These are phyloP conservation scores for Sesbania bispinosa DNA, from an alignment of 306 rosid species.

Conservation along the genomic window DNA sequence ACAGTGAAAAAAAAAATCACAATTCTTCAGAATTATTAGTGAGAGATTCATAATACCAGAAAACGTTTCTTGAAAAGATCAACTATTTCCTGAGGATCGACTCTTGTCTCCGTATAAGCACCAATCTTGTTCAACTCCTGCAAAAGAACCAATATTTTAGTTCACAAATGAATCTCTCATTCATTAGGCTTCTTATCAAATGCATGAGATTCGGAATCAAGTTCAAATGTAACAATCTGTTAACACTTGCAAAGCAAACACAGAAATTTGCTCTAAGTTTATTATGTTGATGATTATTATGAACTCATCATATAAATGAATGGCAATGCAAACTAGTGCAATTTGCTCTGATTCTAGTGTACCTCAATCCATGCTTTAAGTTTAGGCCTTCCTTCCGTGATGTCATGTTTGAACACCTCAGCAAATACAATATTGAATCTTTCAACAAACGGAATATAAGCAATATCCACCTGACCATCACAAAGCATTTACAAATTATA, in stretches of 20 bases:
- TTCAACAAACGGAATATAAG: constrained; percentile 65
- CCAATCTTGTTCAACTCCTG: constrained; percentile 73
- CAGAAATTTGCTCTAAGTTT: neutral
- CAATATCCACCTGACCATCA: constrained; percentile 72
- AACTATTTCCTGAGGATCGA: constrained; percentile 45
- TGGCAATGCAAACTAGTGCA: too few relatives aligned
- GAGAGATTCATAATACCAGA: constrained; percentile 38
- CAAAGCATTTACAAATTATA: constrained; percentile 8
- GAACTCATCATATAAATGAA: too few relatives aligned
- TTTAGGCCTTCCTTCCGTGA: constrained; percentile 73
- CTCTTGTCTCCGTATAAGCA: constrained; percentile 62
- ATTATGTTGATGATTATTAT: too few relatives aligned
- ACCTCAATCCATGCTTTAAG: constrained; percentile 73
- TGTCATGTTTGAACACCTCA: constrained; percentile 52
- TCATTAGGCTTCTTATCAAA: neutral
- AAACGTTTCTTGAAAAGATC: constrained; percentile 46
- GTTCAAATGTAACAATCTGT: neutral
- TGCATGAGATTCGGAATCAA: neutral
- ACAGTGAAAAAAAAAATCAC: neutral
- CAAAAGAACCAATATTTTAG: constrained; percentile 7
- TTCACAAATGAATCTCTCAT: neutral
- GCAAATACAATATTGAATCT: constrained; percentile 53
- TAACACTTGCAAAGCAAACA: neutral
- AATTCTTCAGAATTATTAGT: neutral
- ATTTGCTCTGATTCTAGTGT: neutral